These are phyloP conservation scores for Cutaneotrichosporon dermatis DNA, from an alignment of 1,284 basidiomycete genomes.

Conservation along the genomic window DNA sequence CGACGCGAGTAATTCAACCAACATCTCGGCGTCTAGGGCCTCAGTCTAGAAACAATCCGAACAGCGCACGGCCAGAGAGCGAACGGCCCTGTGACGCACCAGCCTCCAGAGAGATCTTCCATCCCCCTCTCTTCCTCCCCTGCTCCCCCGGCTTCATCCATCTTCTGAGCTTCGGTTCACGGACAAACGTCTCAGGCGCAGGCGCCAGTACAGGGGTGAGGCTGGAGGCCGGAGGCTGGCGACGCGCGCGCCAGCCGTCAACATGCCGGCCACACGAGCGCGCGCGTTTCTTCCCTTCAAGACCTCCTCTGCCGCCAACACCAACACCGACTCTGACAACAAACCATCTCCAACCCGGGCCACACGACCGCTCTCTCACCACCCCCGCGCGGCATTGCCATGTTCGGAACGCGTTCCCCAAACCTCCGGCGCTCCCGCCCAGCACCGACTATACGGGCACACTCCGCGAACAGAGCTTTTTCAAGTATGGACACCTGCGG, in stretches of 20 bases:
- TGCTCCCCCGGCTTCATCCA: too few species aligned
- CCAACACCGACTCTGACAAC: not conserved
- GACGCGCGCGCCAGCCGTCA: not conserved
- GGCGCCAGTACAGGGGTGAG: too few species aligned
- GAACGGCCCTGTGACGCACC: too few species aligned
- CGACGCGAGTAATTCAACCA: too few species aligned
- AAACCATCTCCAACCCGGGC: not conserved
- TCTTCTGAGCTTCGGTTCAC: too few species aligned
- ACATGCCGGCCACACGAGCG: not conserved
- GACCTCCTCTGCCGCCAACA: not conserved
- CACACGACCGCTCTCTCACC: not conserved
- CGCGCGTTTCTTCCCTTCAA: not conserved
- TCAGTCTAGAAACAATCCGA: too few species aligned
- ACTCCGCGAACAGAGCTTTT: constrained; percentile 44
- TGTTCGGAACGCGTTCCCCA: constrained; percentile 39
- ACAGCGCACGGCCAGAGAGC: too few species aligned
- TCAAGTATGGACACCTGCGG: constrained; percentile 47
- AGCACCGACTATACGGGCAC: constrained; percentile 43
- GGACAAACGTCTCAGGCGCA: too few species aligned
- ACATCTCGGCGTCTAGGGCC: too few species aligned
- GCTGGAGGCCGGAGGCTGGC: too few species aligned
- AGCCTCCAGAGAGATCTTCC: too few species aligned
- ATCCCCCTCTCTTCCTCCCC: too few species aligned
- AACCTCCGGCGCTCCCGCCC: constrained; percentile 29
- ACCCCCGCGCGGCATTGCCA: constrained; percentile 10